Evolutionary conservation across 2,329 filamentous ascomycete genomes (phyloP).

Genomic region (Alternaria triticina): DNA sequence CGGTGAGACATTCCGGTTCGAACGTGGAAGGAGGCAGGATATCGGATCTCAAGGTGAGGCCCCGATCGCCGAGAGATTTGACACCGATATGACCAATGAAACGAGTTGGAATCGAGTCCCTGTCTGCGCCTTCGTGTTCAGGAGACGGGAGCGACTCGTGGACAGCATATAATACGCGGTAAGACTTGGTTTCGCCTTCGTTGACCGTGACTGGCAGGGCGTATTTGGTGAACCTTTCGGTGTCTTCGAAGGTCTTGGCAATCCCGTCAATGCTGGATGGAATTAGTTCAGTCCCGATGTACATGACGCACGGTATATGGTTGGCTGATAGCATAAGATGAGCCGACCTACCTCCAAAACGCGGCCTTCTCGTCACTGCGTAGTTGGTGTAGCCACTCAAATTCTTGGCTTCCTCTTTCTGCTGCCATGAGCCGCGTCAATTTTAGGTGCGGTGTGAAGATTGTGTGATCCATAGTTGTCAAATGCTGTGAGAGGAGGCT

Average conservation of each 20-base stretch:
- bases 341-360: slow-evolving; percentile 38
- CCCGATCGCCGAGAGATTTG: slow-evolving; percentile 16
- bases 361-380: slow-evolving; percentile 37
- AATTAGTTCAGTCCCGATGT: neutral
- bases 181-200: slow-evolving; percentile 19
- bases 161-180: slow-evolving; percentile 35
- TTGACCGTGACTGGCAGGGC: slow-evolving; percentile 17
- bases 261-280: slow-evolving; percentile 28
- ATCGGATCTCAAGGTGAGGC: slow-evolving; percentile 18
- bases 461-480: slow-evolving; percentile 29
- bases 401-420: slow-evolving; percentile 37
- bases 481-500: neutral
- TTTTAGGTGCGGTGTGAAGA: slow-evolving; percentile 40
- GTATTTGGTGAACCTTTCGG: slow-evolving; percentile 25
- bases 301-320: neutral
- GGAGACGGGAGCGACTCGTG: slow-evolving; percentile 26
- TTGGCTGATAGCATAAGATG: neutral
- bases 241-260: slow-evolving; percentile 37
- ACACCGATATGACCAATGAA: slow-evolving; percentile 37
- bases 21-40: slow-evolving; percentile 16
- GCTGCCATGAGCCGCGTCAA: slow-evolving; percentile 38
- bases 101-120: neutral
- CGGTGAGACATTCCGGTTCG: slow-evolving; percentile 21
- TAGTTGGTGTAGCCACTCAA: slow-evolving; percentile 45
- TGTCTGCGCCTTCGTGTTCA: neutral